Evolutionary conservation across 495 filamentous ascomycete species (phyloP).

Genomic region (Penicillium simplicissimum): DNA sequence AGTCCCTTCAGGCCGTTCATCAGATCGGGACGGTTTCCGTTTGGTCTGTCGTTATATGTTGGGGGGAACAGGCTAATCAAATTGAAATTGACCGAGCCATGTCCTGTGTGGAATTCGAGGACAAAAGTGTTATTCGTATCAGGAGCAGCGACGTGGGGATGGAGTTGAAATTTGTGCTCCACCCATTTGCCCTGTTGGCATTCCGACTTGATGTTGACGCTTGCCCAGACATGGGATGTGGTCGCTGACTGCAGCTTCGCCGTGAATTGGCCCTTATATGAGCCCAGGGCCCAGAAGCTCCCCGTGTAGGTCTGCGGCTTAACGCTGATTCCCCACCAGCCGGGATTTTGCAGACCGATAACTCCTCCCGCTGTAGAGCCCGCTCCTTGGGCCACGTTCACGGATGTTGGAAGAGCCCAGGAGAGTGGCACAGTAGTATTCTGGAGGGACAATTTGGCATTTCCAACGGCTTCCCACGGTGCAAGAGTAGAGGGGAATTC

Average conservation of each 20-base stretch:
- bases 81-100: background rate
- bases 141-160: background rate
- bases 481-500: background rate
- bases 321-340: slow-evolving; percentile 57
- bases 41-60: background rate
- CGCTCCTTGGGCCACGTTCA: background rate
- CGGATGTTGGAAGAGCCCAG: background rate
- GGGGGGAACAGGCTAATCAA: slow-evolving; percentile 2
- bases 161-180: background rate
- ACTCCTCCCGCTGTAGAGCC: background rate
- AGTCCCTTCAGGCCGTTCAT: background rate
- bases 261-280: background rate
- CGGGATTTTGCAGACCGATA: slow-evolving; percentile 39
- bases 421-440: background rate
- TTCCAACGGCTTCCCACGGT: background rate
- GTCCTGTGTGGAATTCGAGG: background rate
- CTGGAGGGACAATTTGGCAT: background rate
- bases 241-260: background rate
- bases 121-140: slow-evolving; percentile 1
- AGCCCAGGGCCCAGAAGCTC: background rate
- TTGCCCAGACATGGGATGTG: background rate
- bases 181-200: background rate
- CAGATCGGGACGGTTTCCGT: background rate
- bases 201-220: background rate
- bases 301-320: background rate